Percentiles rank a stretch among this genome's conserved stretches.
Evolutionary conservation across 495 filamentous ascomycete species (phyloP).

Genomic region (Tirmania nivea): DNA sequence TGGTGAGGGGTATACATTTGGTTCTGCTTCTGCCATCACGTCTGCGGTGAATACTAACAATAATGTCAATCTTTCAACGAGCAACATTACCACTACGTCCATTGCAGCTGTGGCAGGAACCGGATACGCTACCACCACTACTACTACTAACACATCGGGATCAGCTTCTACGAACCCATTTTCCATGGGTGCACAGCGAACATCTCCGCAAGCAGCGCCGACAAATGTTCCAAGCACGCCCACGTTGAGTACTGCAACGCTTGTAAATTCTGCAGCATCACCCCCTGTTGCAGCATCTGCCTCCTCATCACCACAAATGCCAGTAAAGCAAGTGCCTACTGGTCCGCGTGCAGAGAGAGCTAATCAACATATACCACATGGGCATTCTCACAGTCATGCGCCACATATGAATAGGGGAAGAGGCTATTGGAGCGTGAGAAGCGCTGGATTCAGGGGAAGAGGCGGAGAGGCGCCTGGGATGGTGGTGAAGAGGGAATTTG

Average conservation of each 20-base stretch:
- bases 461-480: no score
- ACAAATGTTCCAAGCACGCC: background rate
- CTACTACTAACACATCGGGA: background rate
- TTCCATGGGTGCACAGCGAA: background rate
- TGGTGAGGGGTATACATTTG: background rate
- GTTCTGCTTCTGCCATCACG: background rate
- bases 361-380: no score
- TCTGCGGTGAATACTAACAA: background rate
- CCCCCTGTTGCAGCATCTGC: background rate
- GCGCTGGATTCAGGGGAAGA: no score
- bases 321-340: background rate
- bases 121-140: background rate
- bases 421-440: no score
- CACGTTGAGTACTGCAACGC: background rate
- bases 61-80: no score
- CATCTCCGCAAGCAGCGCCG: background rate
- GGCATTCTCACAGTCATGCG: no score
- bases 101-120: no score
- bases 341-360: background rate
- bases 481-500: no score
- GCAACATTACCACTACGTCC: no score
- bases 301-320: background rate
- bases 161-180: background rate
- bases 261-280: background rate
- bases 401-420: no score